Evolutionary conservation across 257 asterid species (phyloP), one percentile per base, ranked within the genome.

Genomic region (Nicotiana obtusifolia): DNA sequence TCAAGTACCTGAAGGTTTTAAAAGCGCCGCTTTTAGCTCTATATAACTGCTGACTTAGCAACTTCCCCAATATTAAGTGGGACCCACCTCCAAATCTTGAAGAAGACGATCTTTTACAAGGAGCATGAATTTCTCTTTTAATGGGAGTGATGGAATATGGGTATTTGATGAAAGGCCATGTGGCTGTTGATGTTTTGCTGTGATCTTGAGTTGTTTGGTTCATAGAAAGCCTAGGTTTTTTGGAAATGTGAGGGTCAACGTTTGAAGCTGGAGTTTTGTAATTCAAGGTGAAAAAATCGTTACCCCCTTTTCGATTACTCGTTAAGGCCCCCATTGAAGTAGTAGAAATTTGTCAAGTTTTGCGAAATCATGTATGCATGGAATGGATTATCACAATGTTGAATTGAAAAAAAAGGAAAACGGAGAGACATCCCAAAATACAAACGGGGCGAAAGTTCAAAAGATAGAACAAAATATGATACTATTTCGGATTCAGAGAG

Each of bases 111-210:
- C 22, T 84, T 64, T 90, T 88, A 28, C 89, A 82, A 2, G 98
- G 98, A 80, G 93, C 97, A 84, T 92, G 98, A 80, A 88, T 87
- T 62, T 78, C 90, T 67, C 97, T 87, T 35, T 17, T 33, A 37
- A 85, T 82, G 64, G 69, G 82, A 28, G 75, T 5, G n/a, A 82
- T 87, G 28, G 14, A 10, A 2, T 82, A 88, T 16, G 97, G 97
- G 82, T 91, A 91, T 86, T 10, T 77, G 47, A 78, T 68, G 53
- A 80, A 53, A 73, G 86, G 17, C 76, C 89, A 84, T 5, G 84
- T 84, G 68, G 28, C 64, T 28, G 83, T 20, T 57, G 88, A 88
- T 22, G 76, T 84, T 0, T 84, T 62, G 20, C 77, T 33, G n/a
- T 37, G 81, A 80, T 15, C 81, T 33, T 89, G 67, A 17, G 13